Conservation (phyloP, 306 rosid species). For the Fagus sylvatica region DNA sequence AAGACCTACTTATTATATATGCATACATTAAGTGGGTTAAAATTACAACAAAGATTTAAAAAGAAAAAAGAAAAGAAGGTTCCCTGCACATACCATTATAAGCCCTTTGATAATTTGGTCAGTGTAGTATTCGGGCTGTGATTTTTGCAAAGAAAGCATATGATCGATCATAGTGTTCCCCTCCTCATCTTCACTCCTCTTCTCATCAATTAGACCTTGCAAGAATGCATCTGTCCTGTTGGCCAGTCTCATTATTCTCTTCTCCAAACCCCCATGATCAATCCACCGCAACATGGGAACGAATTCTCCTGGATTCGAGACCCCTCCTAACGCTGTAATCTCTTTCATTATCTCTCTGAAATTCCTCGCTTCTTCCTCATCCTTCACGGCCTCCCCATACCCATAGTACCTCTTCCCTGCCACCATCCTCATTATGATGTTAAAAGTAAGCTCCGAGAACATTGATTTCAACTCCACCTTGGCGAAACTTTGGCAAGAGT, state of each 20-base stretch:
- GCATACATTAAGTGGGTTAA: too few species aligned
- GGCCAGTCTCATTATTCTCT: conserved; percentile 23
- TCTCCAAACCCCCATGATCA: conserved; percentile 19
- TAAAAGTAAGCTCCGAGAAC: conserved; percentile 52
- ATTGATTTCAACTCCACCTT: conserved; percentile 38
- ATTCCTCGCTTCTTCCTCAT: conserved; percentile 42
- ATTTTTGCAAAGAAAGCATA: too few species aligned
- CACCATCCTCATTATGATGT: conserved; percentile 62
- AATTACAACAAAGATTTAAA: too few species aligned
- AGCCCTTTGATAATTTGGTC: too few species aligned
- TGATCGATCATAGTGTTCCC: neutral
- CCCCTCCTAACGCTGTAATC: conserved; percentile 9
- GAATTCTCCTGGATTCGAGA: conserved; percentile 36
- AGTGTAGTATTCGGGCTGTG: too few species aligned
- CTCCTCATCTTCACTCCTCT: neutral
- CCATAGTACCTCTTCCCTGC: conserved; percentile 70
- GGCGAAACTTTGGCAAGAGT: conserved; percentile 9
- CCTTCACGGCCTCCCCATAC: conserved; percentile 37
- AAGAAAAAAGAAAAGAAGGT: too few species aligned
- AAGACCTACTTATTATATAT: too few species aligned
- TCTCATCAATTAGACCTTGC: conserved; percentile 26
- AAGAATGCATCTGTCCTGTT: conserved; percentile 32
- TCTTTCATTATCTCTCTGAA: conserved; percentile 42
- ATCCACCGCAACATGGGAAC: conserved; percentile 44
- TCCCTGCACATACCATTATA: too few species aligned